Base-by-base conservation (phyloP, 257 asterid genomes). In the Fraxinus anomala region DNA sequence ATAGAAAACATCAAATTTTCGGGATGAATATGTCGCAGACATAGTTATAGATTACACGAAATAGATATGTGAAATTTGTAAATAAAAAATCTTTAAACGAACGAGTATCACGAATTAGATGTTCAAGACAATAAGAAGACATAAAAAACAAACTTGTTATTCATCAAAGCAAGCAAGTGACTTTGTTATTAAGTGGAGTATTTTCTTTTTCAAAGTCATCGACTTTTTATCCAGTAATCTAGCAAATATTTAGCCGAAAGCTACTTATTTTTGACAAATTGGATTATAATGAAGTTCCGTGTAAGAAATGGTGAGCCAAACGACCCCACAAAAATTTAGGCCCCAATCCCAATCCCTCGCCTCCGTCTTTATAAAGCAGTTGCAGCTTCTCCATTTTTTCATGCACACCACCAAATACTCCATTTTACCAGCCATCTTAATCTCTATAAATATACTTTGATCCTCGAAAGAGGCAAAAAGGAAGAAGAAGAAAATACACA, bases 331-430 rank as follows among this genome's bases (percentile, higher is more conserved):
- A 56, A 74, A 37, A 51, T 8, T 40, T 21, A 59, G 16, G 10
- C 85, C 76, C 28, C 16, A 42, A 42, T 2, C 26, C 12, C 33
- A 17, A 51, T 5, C 70, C 67, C 12, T 3, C 42, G 31, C 28
- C 73, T 26, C 40, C 44, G 47, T 67, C 68, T 77, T 37, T 77
- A 80, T 76, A 83, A 78, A 82, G 89, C 89, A 85, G 82, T 78
- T 78, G 74, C n/a, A 73, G 73, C 77, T 81, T 82, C 84, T 83
- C 80, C 85, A 78, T 72, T 77, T 59, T 75, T 37, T 80, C 86
- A 82, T 82, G 85, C 89, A 85, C 85, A 77, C 81, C 74, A 72
- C 77, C 66, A 59, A 59, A 59, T 59, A 59, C 14, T 19, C 67
- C 5, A 59, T 59, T 21, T 56, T 59, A 16, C 28, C 16, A 13